Percentiles rank a stretch among this genome's conserved stretches.
These are phyloP conservation scores for Thecaphora thlaspeos DNA, from an alignment of 1,284 basidiomycete genomes.

Conservation along the genomic window DNA sequence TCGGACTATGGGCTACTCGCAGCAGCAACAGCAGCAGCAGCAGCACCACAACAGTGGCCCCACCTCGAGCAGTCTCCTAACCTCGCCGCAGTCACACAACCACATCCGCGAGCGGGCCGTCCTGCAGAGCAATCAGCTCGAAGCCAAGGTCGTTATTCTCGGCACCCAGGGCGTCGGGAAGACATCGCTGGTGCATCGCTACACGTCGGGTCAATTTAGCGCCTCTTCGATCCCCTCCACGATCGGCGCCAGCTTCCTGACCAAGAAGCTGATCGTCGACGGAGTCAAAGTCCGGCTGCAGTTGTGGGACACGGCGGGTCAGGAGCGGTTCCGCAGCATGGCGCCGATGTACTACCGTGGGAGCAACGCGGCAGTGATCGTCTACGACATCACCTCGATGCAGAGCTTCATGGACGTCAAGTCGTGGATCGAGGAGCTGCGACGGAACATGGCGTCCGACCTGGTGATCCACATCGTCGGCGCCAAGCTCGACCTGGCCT, in stretches of 20 bases:
- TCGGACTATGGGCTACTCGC: not conserved
- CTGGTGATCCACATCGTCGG: constrained; percentile 89
- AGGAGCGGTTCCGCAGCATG: constrained; percentile 89
- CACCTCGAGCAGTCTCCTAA: too few species aligned
- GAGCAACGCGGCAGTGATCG: constrained; percentile 89
- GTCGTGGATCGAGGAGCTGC: constrained; percentile 86
- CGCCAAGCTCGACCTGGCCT: constrained; percentile 74
- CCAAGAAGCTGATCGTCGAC: constrained; percentile 86
- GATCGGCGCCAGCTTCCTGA: constrained; percentile 90
- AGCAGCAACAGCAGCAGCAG: not conserved
- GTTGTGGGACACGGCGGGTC: constrained; percentile 94
- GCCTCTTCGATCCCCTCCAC: constrained; percentile 65
- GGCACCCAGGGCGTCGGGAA: constrained; percentile 95
- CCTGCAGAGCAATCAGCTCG: constrained; percentile 61
- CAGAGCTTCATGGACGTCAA: constrained; percentile 85
- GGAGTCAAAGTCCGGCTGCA: constrained; percentile 78
- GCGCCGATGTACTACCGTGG: constrained; percentile 99
- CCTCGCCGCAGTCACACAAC: constrained; percentile 1
- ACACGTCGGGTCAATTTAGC: constrained; percentile 70
- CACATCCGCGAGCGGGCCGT: constrained; percentile 16
- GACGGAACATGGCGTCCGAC: constrained; percentile 70
- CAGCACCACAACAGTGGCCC: not conserved
- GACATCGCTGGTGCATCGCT: constrained; percentile 87
- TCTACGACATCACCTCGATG: constrained; percentile 94
- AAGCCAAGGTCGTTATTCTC: constrained; percentile 95